phyloP scores from a whole-genome alignment of 2,329 filamentous ascomycete genomes.

The Trichoderma sp. region DNA sequence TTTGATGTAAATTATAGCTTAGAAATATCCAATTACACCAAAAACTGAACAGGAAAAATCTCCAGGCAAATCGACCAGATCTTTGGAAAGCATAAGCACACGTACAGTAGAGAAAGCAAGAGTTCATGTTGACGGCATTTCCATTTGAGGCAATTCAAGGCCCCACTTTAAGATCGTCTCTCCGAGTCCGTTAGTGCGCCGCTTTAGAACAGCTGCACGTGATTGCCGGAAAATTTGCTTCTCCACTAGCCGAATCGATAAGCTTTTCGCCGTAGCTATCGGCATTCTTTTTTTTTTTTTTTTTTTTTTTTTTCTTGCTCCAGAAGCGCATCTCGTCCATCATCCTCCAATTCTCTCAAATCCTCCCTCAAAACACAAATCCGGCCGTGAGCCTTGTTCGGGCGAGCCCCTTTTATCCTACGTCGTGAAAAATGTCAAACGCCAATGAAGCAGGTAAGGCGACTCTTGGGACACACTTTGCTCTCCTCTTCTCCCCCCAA shows the following conservation, averaged over 20 bases:
- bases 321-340: background rate
- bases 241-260: background rate
- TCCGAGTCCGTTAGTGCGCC: background rate
- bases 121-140: background rate
- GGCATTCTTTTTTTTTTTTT: slow-evolving; percentile 12
- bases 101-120: too few relatives aligned
- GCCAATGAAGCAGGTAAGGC: slow-evolving; percentile 17
- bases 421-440: slow-evolving; percentile 6
- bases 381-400: slow-evolving; percentile 57
- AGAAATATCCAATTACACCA: too few relatives aligned
- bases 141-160: background rate
- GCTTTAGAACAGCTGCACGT: background rate
- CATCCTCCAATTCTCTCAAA: slow-evolving; percentile 20
- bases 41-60: too few relatives aligned
- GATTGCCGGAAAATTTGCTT: background rate
- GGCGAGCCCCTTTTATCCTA: slow-evolving; percentile 31
- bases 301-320: background rate
- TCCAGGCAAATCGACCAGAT: too few relatives aligned
- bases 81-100: too few relatives aligned
- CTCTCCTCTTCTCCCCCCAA: too few relatives aligned
- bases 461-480: background rate
- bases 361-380: slow-evolving; percentile 5
- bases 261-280: slow-evolving; percentile 11
- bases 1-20: too few relatives aligned
- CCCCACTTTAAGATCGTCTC: background rate